Percentiles rank a stretch among this genome's conserved stretches.
Evolutionary conservation across 305 asterid genomes (phyloP).

Genomic region (Rubia tinctorum): DNA sequence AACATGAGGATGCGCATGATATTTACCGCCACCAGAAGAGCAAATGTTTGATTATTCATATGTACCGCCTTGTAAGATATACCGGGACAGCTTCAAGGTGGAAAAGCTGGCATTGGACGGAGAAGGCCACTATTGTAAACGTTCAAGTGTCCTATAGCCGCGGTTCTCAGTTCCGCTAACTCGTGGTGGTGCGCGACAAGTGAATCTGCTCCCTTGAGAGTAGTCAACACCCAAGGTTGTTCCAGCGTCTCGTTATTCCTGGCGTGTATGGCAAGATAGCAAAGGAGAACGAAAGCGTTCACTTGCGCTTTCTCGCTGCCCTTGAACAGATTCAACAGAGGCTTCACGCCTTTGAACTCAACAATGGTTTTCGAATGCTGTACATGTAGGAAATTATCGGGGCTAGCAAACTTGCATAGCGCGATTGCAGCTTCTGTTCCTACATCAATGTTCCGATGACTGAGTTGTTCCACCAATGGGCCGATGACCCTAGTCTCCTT

Average conservation of each 20-base stretch:
- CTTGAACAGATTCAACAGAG: slow-evolving; percentile 53
- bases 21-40: background rate
- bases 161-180: slow-evolving; percentile 48
- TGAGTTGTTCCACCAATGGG: slow-evolving; percentile 60
- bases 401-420: slow-evolving; percentile 60
- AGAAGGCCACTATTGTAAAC: slow-evolving; percentile 74
- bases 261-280: slow-evolving; percentile 68
- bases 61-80: background rate
- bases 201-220: slow-evolving; percentile 60
- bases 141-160: slow-evolving; percentile 50
- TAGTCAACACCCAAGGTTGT: slow-evolving; percentile 57
- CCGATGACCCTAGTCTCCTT: slow-evolving; percentile 72
- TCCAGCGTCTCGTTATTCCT: slow-evolving; percentile 65
- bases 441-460: slow-evolving; percentile 57
- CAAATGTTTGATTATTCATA: background rate
- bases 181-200: slow-evolving; percentile 44
- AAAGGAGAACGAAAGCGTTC: slow-evolving; percentile 53
- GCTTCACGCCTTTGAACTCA: slow-evolving; percentile 57
- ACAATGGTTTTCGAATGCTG: slow-evolving; percentile 73
- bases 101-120: slow-evolving; percentile 36
- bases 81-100: slow-evolving; percentile 9
- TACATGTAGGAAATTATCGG: slow-evolving; percentile 57
- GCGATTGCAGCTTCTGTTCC: slow-evolving; percentile 63
- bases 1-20: background rate
- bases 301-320: slow-evolving; percentile 49